A percentile compares a stretch with the other conserved stretches of the same genome.
phyloP scores from a whole-genome alignment of 768 basidiomycete species.

The Amylocystis lapponica region DNA sequence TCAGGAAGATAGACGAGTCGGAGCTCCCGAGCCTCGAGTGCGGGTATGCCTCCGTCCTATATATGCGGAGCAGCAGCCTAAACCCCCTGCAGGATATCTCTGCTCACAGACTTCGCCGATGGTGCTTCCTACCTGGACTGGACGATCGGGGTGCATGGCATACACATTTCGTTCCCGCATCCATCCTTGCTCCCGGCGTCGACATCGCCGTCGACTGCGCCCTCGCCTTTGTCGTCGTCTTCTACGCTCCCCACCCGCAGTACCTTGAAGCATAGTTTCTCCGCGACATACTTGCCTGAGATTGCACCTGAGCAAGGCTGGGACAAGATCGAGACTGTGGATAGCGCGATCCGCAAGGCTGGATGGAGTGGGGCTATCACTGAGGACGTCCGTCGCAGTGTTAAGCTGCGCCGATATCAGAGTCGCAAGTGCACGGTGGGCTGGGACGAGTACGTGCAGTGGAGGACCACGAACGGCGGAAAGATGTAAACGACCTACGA shows the following conservation, averaged over 20 bases:
- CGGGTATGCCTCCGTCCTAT: constrained; percentile 48
- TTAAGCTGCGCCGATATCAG: constrained; percentile 80
- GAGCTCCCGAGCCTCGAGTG: constrained; percentile 84
- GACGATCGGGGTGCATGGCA: constrained; percentile 89
- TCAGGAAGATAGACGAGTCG: constrained; percentile 67
- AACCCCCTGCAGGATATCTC: constrained; percentile 59
- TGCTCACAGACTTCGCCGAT: constrained; percentile 91
- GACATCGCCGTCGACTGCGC: constrained; percentile 51
- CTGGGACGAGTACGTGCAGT: constrained; percentile 75
- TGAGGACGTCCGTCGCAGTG: constrained; percentile 71
- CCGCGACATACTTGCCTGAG: constrained; percentile 90
- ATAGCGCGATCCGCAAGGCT: constrained; percentile 90
- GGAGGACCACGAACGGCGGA: constrained; percentile 54
- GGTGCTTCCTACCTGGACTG: constrained; percentile 85
- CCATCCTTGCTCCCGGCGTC: constrained; percentile 51
- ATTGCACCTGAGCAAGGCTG: constrained; percentile 92
- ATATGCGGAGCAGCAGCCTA: constrained; percentile 4
- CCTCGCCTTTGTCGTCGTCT: constrained; percentile 69
- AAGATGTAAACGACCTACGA: constrained; percentile 22
- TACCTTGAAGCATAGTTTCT: constrained; percentile 53
- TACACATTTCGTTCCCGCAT: constrained; percentile 82
- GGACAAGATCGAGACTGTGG: constrained; percentile 84
- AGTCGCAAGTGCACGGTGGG: constrained; percentile 59
- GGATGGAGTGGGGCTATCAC: constrained; percentile 82
- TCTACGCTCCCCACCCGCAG: constrained; percentile 47